Percentiles rank a stretch among this genome's conserved stretches.
Evolutionary conservation across 106 monocot species (phyloP).

Genomic region (Apostasia ramifera): DNA sequence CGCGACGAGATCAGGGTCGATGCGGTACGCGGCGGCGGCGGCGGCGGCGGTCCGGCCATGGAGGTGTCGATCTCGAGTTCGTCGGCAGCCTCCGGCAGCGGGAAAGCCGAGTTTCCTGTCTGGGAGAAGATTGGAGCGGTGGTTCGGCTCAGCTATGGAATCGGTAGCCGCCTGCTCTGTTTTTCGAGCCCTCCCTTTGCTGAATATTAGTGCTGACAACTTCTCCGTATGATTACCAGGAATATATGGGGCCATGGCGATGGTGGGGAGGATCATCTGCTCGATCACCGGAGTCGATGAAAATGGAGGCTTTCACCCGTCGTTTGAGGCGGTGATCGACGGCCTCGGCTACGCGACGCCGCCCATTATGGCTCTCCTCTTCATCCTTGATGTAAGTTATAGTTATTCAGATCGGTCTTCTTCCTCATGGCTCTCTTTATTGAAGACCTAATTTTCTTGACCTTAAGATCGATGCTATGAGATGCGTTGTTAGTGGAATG

Average conservation of each 20-base stretch:
- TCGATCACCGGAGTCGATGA: conserved; percentile 67
- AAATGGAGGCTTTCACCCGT: conserved; percentile 67
- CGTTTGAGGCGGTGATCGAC: conserved; percentile 68
- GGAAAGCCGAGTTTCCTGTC: conserved; percentile 40
- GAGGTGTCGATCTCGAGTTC: conserved; percentile 9
- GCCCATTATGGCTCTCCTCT: conserved; percentile 95
- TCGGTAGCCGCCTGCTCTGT: conserved; percentile 28
- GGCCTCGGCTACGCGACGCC: conserved; percentile 92
- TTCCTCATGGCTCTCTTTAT: neutral
- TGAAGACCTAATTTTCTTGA: too few species aligned
- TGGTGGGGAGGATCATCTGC: conserved; percentile 83
- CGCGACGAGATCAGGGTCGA: conserved; percentile 23
- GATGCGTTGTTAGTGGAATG: too few species aligned
- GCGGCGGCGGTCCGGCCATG: conserved; percentile 16
- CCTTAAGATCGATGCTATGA: too few species aligned
- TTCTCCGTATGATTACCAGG: conserved; percentile 21
- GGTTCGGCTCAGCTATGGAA: conserved; percentile 80
- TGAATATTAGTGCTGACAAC: too few species aligned
- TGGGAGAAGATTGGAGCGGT: conserved; percentile 89
- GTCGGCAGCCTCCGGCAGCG: conserved; percentile 19
- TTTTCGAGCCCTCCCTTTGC: neutral
- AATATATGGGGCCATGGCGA: conserved; percentile 85
- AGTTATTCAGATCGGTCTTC: neutral
- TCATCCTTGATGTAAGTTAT: conserved; percentile 79
- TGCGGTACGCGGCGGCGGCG: neutral